These are phyloP conservation scores for Juncus effusus DNA, from an alignment of 176 grass and related monocot genomes.

Conservation along the genomic window DNA sequence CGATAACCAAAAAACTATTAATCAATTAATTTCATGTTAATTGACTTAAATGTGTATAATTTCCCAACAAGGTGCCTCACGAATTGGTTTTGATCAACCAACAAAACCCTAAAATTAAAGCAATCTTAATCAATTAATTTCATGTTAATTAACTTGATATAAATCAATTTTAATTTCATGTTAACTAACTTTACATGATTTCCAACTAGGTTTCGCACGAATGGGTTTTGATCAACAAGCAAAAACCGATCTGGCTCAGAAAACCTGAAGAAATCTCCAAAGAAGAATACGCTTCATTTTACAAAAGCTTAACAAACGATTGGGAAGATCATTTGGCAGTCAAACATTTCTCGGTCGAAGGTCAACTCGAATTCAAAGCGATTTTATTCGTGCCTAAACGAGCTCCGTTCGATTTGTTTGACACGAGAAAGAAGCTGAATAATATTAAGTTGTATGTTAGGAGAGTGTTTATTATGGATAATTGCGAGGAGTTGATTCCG, in stretches of 20 bases:
- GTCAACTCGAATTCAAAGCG: constrained; percentile 48
- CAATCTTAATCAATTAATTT: constrained; percentile 13
- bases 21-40: no score
- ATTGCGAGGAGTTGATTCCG: constrained; percentile 43
- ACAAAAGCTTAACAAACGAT: constrained; percentile 49
- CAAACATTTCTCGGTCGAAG: constrained; percentile 50
- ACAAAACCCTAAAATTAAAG: constrained; percentile 40
- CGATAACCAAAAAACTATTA: constrained; percentile 43
- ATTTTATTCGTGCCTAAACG: constrained; percentile 40
- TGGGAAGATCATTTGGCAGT: constrained; percentile 51
- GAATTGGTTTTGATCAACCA: no score
- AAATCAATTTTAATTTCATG: no score
- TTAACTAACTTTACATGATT: no score
- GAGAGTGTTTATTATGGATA: constrained; percentile 49
- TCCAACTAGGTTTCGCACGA: constrained; percentile 29
- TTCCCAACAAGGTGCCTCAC: no score
- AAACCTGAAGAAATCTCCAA: constrained; percentile 48
- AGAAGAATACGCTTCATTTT: constrained; percentile 42
- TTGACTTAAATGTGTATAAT: no score
- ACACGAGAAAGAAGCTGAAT: constrained; percentile 42
- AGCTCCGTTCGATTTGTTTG: constrained; percentile 46
- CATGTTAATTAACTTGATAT: neutral
- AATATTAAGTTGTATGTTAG: constrained; percentile 47
- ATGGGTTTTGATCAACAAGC: constrained; percentile 44
- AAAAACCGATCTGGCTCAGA: constrained; percentile 48